phyloP scores from a whole-genome alignment of 78 protist species.

The Polysphondylium violaceum region DNA sequence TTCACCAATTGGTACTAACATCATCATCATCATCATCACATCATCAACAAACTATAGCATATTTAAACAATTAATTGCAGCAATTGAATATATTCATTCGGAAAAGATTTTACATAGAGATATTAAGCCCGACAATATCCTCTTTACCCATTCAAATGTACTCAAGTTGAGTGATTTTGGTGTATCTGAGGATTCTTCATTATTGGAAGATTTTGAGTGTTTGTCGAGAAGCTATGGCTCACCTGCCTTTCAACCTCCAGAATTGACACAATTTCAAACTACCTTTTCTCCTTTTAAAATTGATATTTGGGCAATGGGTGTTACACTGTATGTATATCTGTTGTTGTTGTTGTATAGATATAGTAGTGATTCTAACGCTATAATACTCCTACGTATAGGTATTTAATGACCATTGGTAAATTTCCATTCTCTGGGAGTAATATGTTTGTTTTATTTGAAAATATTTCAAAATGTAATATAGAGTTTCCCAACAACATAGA shows the following conservation, averaged over 20 bases:
- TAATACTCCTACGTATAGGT: not conserved
- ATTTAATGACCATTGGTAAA: constrained; percentile 75
- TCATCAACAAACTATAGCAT: too few species aligned
- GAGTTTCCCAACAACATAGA: constrained; percentile 64
- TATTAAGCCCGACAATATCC: constrained; percentile 85
- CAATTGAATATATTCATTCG: constrained; percentile 83
- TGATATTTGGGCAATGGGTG: constrained; percentile 83
- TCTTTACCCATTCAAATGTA: constrained; percentile 52
- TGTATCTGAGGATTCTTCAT: constrained; percentile 63
- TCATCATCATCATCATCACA: not conserved
- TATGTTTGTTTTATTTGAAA: constrained; percentile 71
- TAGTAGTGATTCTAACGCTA: not conserved
- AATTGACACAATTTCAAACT: constrained; percentile 73
- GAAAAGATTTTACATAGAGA: constrained; percentile 85
- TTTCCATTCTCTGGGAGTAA: constrained; percentile 77
- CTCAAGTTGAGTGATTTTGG: constrained; percentile 86
- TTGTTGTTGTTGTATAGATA: not conserved
- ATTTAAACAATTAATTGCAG: constrained; percentile 73
- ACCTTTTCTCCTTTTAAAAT: constrained; percentile 65
- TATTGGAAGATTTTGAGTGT: constrained; percentile 63
- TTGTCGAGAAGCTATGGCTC: constrained; percentile 83
- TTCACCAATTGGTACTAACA: not conserved
- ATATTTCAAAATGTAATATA: constrained; percentile 75
- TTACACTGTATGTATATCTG: constrained; percentile 41
- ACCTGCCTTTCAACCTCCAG: constrained; percentile 91